Evolutionary conservation across 139 green algal genomes (phyloP).

Genomic region (Coelastrella sp.): DNA sequence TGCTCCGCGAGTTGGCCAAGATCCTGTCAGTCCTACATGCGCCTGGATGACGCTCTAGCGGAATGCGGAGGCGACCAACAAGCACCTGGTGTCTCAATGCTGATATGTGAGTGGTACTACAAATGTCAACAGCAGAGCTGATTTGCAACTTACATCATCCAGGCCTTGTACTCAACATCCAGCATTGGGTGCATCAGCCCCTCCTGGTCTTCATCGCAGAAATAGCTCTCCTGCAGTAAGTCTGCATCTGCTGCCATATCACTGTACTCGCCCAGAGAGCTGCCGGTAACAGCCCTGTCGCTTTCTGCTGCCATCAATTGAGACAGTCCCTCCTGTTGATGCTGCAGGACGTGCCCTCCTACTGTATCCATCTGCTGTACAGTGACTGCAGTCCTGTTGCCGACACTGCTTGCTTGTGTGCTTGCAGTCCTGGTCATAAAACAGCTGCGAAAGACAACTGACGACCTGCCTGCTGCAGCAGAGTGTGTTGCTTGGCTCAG

Average conservation of each 20-base stretch:
- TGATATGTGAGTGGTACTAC: too few species aligned
- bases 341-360: not conserved
- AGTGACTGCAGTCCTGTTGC: not conserved
- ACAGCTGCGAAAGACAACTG: not conserved
- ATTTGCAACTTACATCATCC: slow-evolving; percentile 16
- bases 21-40: too few species aligned
- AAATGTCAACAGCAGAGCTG: not conserved
- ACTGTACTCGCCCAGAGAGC: too few species aligned
- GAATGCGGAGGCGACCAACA: too few species aligned
- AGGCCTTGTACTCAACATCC: not conserved
- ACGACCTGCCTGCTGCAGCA: not conserved
- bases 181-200: slow-evolving; percentile 16
- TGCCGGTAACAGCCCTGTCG: too few species aligned
- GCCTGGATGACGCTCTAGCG: too few species aligned
- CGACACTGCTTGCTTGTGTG: not conserved
- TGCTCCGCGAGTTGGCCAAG: too few species aligned
- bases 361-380: not conserved
- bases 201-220: too few species aligned
- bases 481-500: not conserved
- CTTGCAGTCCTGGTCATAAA: too few species aligned
- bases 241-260: too few species aligned
- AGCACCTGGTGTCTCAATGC: too few species aligned
- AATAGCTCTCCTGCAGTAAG: too few species aligned
- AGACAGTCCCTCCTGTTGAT: not conserved
- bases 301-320: not conserved